Base-by-base conservation (phyloP, 495 filamentous ascomycete species). In the Evernia prunastri region DNA sequence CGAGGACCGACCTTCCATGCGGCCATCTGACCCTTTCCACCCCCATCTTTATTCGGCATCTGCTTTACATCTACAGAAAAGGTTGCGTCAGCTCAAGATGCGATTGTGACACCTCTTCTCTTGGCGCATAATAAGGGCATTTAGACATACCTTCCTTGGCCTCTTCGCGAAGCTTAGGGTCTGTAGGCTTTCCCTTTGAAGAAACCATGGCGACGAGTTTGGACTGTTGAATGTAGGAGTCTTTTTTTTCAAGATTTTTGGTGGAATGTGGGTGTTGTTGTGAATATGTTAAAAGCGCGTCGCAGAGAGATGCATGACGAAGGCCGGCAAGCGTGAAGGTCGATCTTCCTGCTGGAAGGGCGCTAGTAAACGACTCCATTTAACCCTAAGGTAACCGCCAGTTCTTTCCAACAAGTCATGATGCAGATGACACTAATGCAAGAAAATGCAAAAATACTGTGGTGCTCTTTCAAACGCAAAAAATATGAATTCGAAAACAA, bases 31-130 rank as follows among this genome's bases (percentile, higher is more conserved):
- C 81, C 81, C 61, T 82, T 75, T 37, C 81, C 82, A 51, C 75
- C 71, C 2, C 82, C 81, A 25, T 81, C 80, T 68, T 83, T 82
- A 64, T 84, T 82, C 75, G 65, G 81, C 78, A 63, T 83, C 69
- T 78, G 64, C 63, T 49, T 68, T 31, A 68, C 66, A 68, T 68
- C 66, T 68, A 37, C 1, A 23, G 11, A 54, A 40, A 29, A 33
- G 42, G 9, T 53, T 37, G 63, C 45, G 56, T 66, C 35, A 66
- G 64, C 57, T 61, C 31, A 18, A 9, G 18, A 58, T 9, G 25
- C 20, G 18, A 59, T n/a, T 58, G 23, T 51, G n/a, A 56, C 35
- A 45, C n/a, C 6, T 9, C 4, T 51, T 9, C 3, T 25, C 10
- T 49, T 17, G 40, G 64, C 56, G 42, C 59, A 58, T 49, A 3